Conservation (phyloP, 768 basidiomycete species). For the Suillus decipiens region DNA sequence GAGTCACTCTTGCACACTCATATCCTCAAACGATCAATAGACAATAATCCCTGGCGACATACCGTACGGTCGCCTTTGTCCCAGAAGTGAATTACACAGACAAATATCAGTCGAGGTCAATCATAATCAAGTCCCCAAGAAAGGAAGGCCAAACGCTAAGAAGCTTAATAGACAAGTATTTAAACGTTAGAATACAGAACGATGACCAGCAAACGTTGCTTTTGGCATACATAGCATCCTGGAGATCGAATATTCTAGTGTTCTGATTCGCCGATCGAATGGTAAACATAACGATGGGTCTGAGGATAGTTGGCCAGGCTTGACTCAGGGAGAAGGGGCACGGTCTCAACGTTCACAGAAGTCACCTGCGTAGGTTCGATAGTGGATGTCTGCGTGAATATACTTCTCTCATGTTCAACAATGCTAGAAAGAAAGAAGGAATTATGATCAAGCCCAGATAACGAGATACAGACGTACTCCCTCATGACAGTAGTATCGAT, state of each 20-base stretch:
- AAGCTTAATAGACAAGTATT: not conserved
- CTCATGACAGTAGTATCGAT: conserved; percentile 78
- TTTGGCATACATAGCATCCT: not conserved
- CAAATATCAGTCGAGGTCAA: not conserved
- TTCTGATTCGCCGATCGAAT: not conserved
- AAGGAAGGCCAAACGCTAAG: not conserved
- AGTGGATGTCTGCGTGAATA: conserved; percentile 26
- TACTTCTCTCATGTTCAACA: conserved; percentile 50
- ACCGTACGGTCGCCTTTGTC: not conserved
- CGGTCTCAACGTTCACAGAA: not conserved
- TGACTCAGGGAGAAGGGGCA: not conserved
- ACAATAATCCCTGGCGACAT: no score
- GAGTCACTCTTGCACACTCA: no score
- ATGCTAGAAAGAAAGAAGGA: conserved; percentile 39
- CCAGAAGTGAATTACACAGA: not conserved
- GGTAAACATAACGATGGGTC: not conserved
- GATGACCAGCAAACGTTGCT: not conserved
- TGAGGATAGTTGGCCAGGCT: not conserved
- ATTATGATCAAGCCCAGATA: not conserved
- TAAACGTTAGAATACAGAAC: not conserved
- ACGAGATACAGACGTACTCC: conserved; percentile 48
- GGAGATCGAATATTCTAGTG: not conserved
- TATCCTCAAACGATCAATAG: no score
- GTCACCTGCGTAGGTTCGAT: conserved; percentile 34
- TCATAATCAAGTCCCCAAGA: not conserved